Percentiles rank a stretch among this genome's conserved stretches.
Conservation (phyloP, 768 basidiomycete species). For the Rhizopogon sp. region DNA sequence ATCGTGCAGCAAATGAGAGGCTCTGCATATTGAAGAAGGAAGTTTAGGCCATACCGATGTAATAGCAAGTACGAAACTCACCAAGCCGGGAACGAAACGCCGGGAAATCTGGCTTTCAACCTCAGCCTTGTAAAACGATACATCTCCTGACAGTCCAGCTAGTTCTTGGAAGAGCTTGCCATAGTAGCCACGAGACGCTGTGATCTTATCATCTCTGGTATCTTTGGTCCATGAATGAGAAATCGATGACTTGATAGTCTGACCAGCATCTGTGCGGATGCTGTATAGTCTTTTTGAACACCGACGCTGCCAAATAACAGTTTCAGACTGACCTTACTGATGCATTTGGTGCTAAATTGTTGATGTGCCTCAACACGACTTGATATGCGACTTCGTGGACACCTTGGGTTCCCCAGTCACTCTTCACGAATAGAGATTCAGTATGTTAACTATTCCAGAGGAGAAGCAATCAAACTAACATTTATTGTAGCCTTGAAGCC, state of each 20-base stretch:
- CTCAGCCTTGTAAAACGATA: conserved; percentile 70
- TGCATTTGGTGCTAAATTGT: conserved; percentile 65
- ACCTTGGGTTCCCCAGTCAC: conserved; percentile 36
- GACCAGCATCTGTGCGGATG: conserved; percentile 80
- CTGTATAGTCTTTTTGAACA: not conserved
- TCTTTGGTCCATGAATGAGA: conserved; percentile 75
- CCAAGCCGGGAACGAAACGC: conserved; percentile 50
- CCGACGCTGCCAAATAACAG: not conserved
- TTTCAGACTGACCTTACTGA: conserved; percentile 62
- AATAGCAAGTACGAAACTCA: conserved; percentile 30
- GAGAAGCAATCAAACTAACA: conserved; percentile 60
- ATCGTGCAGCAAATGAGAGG: conserved; percentile 65
- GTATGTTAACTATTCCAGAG: not conserved
- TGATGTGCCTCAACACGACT: conserved; percentile 70
- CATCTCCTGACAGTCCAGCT: conserved; percentile 81
- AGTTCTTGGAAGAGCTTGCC: conserved; percentile 61
- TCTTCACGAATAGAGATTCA: conserved; percentile 12
- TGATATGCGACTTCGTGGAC: conserved; percentile 85
- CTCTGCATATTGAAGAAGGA: conserved; percentile 39
- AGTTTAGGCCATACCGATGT: not conserved
- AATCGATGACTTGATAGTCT: conserved; percentile 75
- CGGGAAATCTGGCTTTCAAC: conserved; percentile 61
- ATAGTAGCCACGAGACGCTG: conserved; percentile 58
- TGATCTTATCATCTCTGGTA: conserved; percentile 66
- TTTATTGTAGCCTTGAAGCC: conserved; percentile 66